phyloP scores from a whole-genome alignment of 192 early-diverging fungal species.

The Podila horticola region DNA sequence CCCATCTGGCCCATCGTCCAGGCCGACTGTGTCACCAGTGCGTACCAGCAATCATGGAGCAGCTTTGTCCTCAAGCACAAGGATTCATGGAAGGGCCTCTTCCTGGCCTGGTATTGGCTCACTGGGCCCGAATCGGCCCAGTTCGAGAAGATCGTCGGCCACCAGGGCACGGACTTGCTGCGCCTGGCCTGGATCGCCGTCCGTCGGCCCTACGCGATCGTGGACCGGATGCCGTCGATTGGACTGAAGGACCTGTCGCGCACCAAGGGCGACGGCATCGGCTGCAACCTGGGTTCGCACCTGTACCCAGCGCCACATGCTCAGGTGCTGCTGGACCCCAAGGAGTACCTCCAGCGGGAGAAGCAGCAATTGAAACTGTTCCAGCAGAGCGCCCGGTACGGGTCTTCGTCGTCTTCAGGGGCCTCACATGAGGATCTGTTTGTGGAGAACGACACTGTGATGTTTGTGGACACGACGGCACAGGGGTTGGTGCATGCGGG shows the following conservation, averaged over 20 bases:
- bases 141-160: constrained; percentile 27
- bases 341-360: constrained; percentile 4
- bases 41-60: constrained; percentile 40
- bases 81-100: constrained; percentile 48
- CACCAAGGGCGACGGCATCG: constrained; percentile 38
- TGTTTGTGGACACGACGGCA: constrained; percentile 31
- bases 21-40: constrained; percentile 16
- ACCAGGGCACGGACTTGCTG: constrained; percentile 28
- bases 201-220: constrained; percentile 12
- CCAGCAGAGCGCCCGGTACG: constrained; percentile 23
- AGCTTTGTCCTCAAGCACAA: constrained; percentile 32
- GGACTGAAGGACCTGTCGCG: constrained; percentile 40
- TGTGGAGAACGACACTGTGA: constrained; percentile 23
- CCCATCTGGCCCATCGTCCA: constrained; percentile 43
- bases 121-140: constrained; percentile 2
- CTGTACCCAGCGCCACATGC: constrained; percentile 27
- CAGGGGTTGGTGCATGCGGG: constrained; percentile 13
- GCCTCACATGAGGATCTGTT: constrained; percentile 17
- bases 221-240: constrained; percentile 35
- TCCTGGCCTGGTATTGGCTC: constrained; percentile 46
- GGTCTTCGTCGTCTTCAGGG: neutral
- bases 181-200: constrained; percentile 39
- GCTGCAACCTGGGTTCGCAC: constrained; percentile 18
- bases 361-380: constrained; percentile 10
- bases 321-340: constrained; percentile 12